These are phyloP conservation scores for Mycosarcoma mackinlayi DNA, from an alignment of 1,284 basidiomycete genomes.

Conservation along the genomic window DNA sequence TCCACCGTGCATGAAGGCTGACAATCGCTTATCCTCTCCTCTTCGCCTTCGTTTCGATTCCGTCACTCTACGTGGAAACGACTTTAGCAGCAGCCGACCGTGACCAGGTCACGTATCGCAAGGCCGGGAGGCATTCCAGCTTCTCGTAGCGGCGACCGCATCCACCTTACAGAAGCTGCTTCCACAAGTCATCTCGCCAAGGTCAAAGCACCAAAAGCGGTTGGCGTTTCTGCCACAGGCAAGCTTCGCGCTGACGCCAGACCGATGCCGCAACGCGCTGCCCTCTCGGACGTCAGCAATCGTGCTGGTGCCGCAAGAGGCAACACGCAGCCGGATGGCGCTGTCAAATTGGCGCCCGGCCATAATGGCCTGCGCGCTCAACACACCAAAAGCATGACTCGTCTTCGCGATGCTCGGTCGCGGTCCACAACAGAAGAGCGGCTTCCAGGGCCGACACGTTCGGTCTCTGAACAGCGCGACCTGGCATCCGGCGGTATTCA, in stretches of 20 bases:
- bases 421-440: slow-evolving; percentile 31
- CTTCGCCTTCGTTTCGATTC: background rate
- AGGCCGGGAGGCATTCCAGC: slow-evolving; percentile 45
- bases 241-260: slow-evolving; percentile 28
- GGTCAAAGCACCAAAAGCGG: slow-evolving; percentile 24
- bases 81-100: slow-evolving; percentile 25
- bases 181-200: slow-evolving; percentile 32
- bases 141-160: slow-evolving; percentile 47
- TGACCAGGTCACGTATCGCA: slow-evolving; percentile 33
- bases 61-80: too few relatives aligned
- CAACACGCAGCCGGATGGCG: slow-evolving; percentile 17
- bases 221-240: slow-evolving; percentile 14
- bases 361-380: slow-evolving; percentile 35
- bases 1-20: background rate
- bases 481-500: slow-evolving; percentile 25
- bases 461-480: slow-evolving; percentile 31
- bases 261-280: slow-evolving; percentile 34
- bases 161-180: slow-evolving; percentile 40
- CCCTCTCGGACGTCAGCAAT: slow-evolving; percentile 50
- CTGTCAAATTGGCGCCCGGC: slow-evolving; percentile 25
- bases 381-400: slow-evolving; percentile 45
- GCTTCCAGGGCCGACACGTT: slow-evolving; percentile 20
- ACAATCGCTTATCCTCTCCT: background rate
- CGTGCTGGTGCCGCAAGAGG: slow-evolving; percentile 18
- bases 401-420: slow-evolving; percentile 35